A percentile compares a stretch with the other conserved stretches of the same genome.
Conservation (phyloP, 1,139 yeast species). For the Diutina catenulata region DNA sequence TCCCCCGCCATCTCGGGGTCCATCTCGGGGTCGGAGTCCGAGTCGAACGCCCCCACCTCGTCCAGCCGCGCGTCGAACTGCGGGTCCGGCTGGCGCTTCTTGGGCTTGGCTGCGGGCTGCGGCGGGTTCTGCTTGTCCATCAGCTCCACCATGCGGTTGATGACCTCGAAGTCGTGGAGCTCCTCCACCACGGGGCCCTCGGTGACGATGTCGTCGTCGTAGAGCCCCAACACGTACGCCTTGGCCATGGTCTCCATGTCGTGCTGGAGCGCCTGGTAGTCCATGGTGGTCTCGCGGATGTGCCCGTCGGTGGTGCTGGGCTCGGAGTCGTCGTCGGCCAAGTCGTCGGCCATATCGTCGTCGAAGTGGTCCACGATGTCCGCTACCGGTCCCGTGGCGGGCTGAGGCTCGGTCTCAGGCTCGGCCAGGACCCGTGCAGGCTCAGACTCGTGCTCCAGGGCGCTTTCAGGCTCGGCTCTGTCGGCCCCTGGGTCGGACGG, state of each 20-base stretch:
- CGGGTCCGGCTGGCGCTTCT: neutral
- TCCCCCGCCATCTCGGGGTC: too few species aligned
- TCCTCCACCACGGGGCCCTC: constrained; percentile 47
- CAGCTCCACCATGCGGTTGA: constrained; percentile 37
- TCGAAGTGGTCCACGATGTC: too few species aligned
- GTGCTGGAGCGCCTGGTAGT: constrained; percentile 37
- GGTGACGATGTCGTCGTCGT: constrained; percentile 21
- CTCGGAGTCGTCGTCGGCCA: neutral
- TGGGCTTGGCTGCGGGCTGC: neutral
- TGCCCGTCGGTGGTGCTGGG: neutral
- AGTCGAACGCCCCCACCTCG: constrained; percentile 2
- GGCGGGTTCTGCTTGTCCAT: neutral
- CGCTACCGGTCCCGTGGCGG: too few species aligned
- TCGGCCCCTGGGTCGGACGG: too few species aligned
- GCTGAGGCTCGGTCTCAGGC: too few species aligned
- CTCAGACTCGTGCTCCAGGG: too few species aligned
- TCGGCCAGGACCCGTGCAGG: too few species aligned
- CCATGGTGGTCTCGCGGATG: neutral
- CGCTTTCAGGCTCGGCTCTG: too few species aligned
- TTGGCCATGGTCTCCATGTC: constrained; percentile 51
- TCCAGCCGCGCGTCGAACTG: constrained; percentile 4
- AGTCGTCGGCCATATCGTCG: too few species aligned
- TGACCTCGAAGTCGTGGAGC: constrained; percentile 41
- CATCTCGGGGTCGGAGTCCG: neutral
- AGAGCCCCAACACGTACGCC: constrained; percentile 44